phyloP scores from a whole-genome alignment of 2,329 filamentous ascomycete genomes.

The Xylaria sp. region DNA sequence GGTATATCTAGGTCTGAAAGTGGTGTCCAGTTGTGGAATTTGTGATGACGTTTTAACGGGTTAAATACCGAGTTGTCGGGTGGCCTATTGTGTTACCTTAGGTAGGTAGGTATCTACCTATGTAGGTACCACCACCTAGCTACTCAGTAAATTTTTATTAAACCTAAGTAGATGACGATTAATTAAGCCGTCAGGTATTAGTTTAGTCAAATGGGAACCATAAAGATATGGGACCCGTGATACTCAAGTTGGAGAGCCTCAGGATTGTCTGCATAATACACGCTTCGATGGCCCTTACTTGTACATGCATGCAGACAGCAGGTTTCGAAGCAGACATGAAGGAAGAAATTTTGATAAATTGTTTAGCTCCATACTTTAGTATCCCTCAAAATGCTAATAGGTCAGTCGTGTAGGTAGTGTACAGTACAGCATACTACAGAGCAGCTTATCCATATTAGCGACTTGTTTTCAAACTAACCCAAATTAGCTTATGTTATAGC shows the following conservation, averaged over 20 bases:
- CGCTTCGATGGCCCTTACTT: too few species aligned
- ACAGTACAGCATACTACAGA: background rate
- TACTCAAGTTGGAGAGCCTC: too few species aligned
- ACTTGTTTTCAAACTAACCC: background rate
- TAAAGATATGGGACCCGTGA: too few species aligned
- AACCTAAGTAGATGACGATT: too few species aligned
- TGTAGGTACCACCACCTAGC: too few species aligned
- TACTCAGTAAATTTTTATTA: too few species aligned
- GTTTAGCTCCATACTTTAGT: background rate
- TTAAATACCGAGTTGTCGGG: conserved; percentile 26
- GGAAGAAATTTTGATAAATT: background rate
- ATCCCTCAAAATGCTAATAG: conserved; percentile 3
- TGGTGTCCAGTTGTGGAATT: background rate
- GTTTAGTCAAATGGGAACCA: too few species aligned
- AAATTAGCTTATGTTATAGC: conserved; percentile 22
- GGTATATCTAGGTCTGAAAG: background rate
- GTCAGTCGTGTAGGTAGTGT: background rate
- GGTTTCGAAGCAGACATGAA: background rate
- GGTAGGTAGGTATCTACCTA: background rate
- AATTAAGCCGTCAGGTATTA: too few species aligned
- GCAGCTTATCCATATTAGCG: conserved; percentile 20
- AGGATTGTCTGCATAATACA: too few species aligned
- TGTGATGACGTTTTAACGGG: conserved; percentile 15
- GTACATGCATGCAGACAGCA: too few species aligned
- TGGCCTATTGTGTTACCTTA: conserved; percentile 12